Percentiles rank a stretch among this genome's conserved stretches.
Conservation (phyloP, 169 alveolate genomes). For the Eimeria maxima region DNA sequence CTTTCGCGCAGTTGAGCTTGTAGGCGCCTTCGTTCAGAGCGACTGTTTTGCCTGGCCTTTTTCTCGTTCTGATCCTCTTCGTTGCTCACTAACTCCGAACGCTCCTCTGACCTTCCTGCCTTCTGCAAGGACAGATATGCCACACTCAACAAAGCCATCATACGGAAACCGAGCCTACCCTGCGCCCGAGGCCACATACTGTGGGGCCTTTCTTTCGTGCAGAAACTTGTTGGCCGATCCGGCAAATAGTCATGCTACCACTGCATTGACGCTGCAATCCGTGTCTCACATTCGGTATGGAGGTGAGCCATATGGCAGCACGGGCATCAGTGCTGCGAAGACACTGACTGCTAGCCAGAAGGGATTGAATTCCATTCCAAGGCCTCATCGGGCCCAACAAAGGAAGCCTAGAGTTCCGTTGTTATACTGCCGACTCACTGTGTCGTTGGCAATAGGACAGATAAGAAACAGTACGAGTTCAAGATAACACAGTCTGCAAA, state of each 20-base stretch:
- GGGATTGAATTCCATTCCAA: constrained; percentile 23
- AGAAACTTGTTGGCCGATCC: neutral
- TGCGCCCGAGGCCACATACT: neutral
- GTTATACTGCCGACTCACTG: neutral
- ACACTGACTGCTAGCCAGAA: neutral
- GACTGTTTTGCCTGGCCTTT: constrained; percentile 4
- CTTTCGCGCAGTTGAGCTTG: constrained; percentile 60
- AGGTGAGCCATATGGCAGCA: constrained; percentile 39
- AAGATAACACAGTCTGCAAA: neutral
- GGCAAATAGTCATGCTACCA: neutral
- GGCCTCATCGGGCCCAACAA: neutral
- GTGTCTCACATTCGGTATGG: neutral
- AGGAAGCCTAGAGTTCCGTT: neutral
- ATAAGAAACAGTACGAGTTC: neutral
- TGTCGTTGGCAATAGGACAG: neutral
- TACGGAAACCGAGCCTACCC: neutral
- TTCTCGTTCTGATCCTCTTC: neutral
- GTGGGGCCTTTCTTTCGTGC: neutral
- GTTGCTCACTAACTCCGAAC: neutral
- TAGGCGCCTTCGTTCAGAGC: constrained; percentile 13
- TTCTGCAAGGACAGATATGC: neutral
- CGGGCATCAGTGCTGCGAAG: neutral
- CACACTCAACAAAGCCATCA: neutral
- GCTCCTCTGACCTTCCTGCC: neutral
- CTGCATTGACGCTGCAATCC: neutral